Conservation (phyloP, 2,329 filamentous ascomycete genomes). For the Rutstroemia sp. region DNA sequence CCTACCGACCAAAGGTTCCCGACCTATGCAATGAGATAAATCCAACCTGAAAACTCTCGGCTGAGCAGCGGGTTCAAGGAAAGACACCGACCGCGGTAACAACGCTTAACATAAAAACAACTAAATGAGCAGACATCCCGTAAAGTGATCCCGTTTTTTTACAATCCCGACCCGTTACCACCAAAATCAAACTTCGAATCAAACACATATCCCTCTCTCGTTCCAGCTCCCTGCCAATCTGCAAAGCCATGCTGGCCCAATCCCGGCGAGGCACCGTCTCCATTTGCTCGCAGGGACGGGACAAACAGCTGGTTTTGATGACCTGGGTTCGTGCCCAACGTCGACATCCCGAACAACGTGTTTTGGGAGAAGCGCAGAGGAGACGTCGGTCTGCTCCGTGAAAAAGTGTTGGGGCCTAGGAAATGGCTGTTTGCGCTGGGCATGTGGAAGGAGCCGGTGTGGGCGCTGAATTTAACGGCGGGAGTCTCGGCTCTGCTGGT, state of each 20-base stretch:
- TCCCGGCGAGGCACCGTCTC: not conserved
- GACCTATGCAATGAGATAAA: no score
- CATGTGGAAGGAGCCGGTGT: not conserved
- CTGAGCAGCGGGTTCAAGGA: no score
- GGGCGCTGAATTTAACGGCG: not conserved
- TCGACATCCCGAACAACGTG: not conserved
- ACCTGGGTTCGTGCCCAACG: not conserved
- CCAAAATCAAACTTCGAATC: not conserved
- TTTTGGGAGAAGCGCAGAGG: not conserved
- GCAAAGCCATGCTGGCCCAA: not conserved
- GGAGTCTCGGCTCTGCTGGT: slow-evolving; percentile 1
- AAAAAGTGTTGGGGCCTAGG: not conserved
- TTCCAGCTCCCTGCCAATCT: not conserved
- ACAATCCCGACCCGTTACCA: not conserved
- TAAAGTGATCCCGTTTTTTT: not conserved
- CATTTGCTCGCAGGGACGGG: not conserved
- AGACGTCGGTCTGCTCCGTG: not conserved
- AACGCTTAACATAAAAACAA: not conserved
- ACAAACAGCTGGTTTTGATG: slow-evolving; percentile 2
- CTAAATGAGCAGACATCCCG: not conserved
- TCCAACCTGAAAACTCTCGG: no score
- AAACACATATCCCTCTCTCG: not conserved
- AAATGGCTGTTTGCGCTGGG: not conserved
- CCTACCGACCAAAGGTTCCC: no score
- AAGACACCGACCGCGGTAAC: no score